phyloP scores from a whole-genome alignment of 768 basidiomycete species.

The Russula ochroleuca region DNA sequence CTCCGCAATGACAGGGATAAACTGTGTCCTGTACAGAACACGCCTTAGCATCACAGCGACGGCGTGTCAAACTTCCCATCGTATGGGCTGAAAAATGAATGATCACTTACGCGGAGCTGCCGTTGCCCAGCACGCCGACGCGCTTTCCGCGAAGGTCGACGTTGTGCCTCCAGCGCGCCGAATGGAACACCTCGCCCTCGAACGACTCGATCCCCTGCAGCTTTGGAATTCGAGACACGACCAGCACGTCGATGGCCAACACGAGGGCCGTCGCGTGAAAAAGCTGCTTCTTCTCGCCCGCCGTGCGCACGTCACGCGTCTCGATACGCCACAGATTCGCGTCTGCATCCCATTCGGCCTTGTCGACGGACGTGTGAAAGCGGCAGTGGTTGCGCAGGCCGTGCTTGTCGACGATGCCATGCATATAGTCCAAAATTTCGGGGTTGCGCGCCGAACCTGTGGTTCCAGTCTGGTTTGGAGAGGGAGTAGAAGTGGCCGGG shows the following conservation, averaged over 20 bases:
- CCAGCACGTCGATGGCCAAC: constrained; percentile 32
- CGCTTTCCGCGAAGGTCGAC: constrained; percentile 48
- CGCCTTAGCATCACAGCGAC: background rate
- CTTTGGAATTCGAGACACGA: constrained; percentile 30
- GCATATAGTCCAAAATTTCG: constrained; percentile 33
- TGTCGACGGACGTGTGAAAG: constrained; percentile 32
- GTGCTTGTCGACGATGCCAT: constrained; percentile 27
- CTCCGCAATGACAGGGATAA: constrained; percentile 47
- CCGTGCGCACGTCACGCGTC: constrained; percentile 25
- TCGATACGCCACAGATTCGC: constrained; percentile 31
- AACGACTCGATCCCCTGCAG: constrained; percentile 38
- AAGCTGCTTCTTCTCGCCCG: constrained; percentile 11
- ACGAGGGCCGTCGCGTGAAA: constrained; percentile 32
- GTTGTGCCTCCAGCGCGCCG: constrained; percentile 52
- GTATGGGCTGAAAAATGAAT: background rate
- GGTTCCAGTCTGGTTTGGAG: constrained; percentile 32
- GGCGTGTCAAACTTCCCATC: too few relatives aligned
- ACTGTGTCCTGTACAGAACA: constrained; percentile 36
- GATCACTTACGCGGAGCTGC: constrained; percentile 46
- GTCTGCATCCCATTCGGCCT: constrained; percentile 31
- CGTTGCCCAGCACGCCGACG: constrained; percentile 60
- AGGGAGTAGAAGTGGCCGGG: constrained; percentile 29
- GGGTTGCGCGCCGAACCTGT: constrained; percentile 29
- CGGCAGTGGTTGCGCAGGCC: constrained; percentile 26
- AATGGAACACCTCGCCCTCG: constrained; percentile 52